Conservation (phyloP, 2,329 filamentous ascomycete species). For the Epicoccum sorghinum region DNA sequence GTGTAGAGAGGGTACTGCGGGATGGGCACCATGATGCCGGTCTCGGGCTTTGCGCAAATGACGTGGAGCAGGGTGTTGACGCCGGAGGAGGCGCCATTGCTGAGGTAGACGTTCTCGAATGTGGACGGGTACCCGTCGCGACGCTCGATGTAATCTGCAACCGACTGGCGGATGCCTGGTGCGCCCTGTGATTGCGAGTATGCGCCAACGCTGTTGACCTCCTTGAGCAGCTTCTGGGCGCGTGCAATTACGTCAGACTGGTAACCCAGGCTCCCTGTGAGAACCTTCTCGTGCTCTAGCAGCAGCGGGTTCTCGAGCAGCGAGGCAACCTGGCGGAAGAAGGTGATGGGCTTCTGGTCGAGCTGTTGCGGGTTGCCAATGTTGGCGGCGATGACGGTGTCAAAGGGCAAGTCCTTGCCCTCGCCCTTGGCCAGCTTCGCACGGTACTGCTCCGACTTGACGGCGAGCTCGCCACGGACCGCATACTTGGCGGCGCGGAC, state of each 20-base stretch:
- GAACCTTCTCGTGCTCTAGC: conserved; percentile 80
- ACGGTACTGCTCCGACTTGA: conserved; percentile 90
- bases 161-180: conserved; percentile 82
- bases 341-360: conserved; percentile 98
- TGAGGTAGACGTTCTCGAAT: conserved; percentile 84
- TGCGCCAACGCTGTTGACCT: conserved; percentile 89
- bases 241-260: conserved; percentile 86
- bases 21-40: conserved; percentile 90
- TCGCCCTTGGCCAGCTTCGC: conserved; percentile 68
- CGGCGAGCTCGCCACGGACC: conserved; percentile 92
- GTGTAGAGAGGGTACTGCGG: conserved; percentile 99
- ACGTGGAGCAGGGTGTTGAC: conserved; percentile 93
- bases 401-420: conserved; percentile 76
- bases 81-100: conserved; percentile 87
- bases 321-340: conserved; percentile 96
- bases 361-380: conserved; percentile 99
- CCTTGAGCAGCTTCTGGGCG: conserved; percentile 78
- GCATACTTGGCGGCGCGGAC: conserved; percentile 91
- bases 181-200: conserved; percentile 95
- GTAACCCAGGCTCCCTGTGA: conserved; percentile 79
- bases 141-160: conserved; percentile 90
- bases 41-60: conserved; percentile 77
- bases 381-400: conserved; percentile 92
- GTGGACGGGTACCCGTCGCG: conserved; percentile 89
- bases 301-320: conserved; percentile 88